A percentile compares a stretch with the other conserved stretches of the same genome.
These are phyloP conservation scores for Botryosphaeria dothidea DNA, from an alignment of 2,329 filamentous ascomycete species.

Conservation along the genomic window DNA sequence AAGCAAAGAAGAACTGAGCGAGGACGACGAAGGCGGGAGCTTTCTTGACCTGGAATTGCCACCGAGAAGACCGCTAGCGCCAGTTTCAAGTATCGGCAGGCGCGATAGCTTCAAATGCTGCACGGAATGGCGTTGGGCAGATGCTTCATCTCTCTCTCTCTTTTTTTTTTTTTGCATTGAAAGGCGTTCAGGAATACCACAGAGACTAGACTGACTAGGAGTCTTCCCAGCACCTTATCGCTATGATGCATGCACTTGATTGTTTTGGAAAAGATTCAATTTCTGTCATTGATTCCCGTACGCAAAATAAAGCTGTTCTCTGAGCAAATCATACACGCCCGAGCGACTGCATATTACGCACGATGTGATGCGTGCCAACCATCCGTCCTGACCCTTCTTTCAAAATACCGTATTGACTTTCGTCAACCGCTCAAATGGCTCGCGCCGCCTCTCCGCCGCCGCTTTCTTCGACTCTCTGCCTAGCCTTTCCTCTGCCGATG, in stretches of 20 bases:
- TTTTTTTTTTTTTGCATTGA: too few species aligned
- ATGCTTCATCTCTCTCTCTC: background rate
- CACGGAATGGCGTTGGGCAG: slow-evolving; percentile 3
- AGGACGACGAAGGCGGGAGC: background rate
- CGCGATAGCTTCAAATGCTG: background rate
- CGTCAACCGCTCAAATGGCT: slow-evolving; percentile 36
- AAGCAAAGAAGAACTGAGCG: slow-evolving; percentile 10
- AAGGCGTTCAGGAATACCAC: background rate
- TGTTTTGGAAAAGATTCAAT: background rate
- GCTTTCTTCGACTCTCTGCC: slow-evolving; percentile 56
- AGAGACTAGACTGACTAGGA: background rate
- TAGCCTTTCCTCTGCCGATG: slow-evolving; percentile 58
- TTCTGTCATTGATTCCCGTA: background rate
- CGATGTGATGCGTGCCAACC: background rate
- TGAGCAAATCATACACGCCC: background rate
- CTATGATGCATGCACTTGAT: background rate
- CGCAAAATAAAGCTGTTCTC: background rate
- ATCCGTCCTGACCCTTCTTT: background rate
- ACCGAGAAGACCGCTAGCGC: background rate
- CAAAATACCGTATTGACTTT: background rate
- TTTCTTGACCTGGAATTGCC: background rate
- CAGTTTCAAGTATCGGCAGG: background rate
- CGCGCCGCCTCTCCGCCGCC: slow-evolving; percentile 63
- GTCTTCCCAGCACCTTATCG: background rate
- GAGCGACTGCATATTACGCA: background rate